Base-by-base conservation (phyloP, 306 rosid genomes). In the Myrica gale region DNA sequence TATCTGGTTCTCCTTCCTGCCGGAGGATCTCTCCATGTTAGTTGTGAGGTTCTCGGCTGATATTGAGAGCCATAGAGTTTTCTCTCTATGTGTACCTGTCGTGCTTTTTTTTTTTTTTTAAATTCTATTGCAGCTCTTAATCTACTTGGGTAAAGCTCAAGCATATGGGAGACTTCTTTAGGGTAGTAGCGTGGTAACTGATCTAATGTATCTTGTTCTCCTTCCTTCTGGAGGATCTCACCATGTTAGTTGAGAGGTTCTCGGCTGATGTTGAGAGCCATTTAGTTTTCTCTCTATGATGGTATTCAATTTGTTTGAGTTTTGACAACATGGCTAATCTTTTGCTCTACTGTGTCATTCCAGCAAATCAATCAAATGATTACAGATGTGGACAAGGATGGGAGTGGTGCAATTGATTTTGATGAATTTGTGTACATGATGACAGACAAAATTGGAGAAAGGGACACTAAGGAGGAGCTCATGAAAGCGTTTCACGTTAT, bases 321-420 rank as follows among this genome's bases (percentile, higher is more conserved):
- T 73, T 71, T 65, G 73, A 68, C 56, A 68, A 69, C 68, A 54
- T 74, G 37, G 58, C 84, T 87, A 74, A 92, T 71, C 47, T 85
- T 65, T 46, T 55, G 45, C 19, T 80, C 12, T 69, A 32, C 42
- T 71, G 67, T 53, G 69, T 69, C 69, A 63, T 89, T 87, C 73
- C 96, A 92, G 99, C 97, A 90, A 92, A 92, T 95, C 45, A 73
- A 75, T 48, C 89, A 95, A 89, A 95, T 95, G 99, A 95, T 92
- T 80, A 96, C 97, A 62, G 99, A 95, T 79, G 99, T 95, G 72
- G 97, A 95, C 81, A 95, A 88, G 90, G 99, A 95, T 84, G 97
- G 99, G 23, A 95, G 97, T 82, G 99, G 99, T 76, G 90, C 96
- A 69, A 95, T 95, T 61, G 99, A 92, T 58, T 95, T 89, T 67